Percentiles rank a stretch among this genome's conserved stretches.
phyloP scores from a whole-genome alignment of 2,329 filamentous ascomycete species.

The Calonectria honghensis region DNA sequence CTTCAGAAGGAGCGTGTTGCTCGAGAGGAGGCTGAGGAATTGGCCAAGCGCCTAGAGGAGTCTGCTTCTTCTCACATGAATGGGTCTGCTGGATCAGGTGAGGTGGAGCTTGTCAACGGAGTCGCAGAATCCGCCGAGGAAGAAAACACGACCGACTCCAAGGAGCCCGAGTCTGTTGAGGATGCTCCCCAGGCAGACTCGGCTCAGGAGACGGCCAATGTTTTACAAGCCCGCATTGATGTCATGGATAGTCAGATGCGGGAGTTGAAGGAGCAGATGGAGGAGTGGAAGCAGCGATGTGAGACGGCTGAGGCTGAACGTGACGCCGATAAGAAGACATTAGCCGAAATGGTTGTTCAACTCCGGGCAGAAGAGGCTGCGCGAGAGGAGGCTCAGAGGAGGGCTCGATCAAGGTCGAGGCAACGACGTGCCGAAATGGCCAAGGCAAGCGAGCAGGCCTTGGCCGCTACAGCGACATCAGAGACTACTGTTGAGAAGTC shows the following conservation, averaged over 20 bases:
- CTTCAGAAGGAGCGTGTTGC: constrained; percentile 87
- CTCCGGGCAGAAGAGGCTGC: constrained; percentile 81
- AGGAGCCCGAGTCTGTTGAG: constrained; percentile 57
- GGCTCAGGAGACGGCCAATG: constrained; percentile 54
- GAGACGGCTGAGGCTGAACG: constrained; percentile 88
- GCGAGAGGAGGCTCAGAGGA: constrained; percentile 66
- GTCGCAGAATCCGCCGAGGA: constrained; percentile 47
- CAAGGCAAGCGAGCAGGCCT: constrained; percentile 44
- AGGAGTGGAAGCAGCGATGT: constrained; percentile 84
- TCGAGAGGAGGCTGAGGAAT: constrained; percentile 88
- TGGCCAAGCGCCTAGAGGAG: constrained; percentile 82
- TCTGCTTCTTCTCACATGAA: constrained; percentile 62
- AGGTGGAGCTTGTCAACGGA: constrained; percentile 44
- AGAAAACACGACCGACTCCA: constrained; percentile 43
- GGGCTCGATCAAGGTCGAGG: constrained; percentile 62
- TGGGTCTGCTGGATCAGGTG: constrained; percentile 50
- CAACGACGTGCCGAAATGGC: constrained; percentile 53
- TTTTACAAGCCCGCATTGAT: constrained; percentile 81
- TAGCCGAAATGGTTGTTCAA: constrained; percentile 91
- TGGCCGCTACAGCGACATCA: constrained; percentile 47
- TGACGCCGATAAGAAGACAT: constrained; percentile 80
- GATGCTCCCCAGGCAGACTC: constrained; percentile 63
- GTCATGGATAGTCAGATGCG: constrained; percentile 86
- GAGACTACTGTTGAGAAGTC: constrained; percentile 44
- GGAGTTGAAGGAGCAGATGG: constrained; percentile 86